Conservation (phyloP, 345 rosid genomes). For the Melaleuca quinquenervia region DNA sequence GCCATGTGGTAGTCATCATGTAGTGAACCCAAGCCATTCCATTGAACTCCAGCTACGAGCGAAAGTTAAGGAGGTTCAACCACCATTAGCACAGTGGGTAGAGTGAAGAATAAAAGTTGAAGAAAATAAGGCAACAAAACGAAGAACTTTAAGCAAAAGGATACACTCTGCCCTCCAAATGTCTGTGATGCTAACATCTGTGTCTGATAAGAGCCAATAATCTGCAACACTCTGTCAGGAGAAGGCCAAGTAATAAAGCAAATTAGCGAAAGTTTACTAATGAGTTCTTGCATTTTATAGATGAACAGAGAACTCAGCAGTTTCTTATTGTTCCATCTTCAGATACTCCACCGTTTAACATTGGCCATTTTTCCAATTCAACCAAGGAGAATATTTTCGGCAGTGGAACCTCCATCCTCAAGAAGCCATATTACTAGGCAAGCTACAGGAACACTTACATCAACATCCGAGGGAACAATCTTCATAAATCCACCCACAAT, state of each 20-base stretch:
- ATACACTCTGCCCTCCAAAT: conserved; percentile 83
- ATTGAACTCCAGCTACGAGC: conserved; percentile 38
- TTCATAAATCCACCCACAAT: conserved; percentile 83
- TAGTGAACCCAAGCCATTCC: conserved; percentile 39
- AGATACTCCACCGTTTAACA: neutral
- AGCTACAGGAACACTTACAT: conserved; percentile 39
- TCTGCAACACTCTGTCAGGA: conserved; percentile 45
- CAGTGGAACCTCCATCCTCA: neutral
- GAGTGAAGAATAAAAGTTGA: neutral
- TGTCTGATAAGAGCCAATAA: conserved; percentile 93
- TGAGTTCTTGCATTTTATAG: neutral
- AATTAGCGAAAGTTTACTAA: neutral
- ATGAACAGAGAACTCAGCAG: neutral
- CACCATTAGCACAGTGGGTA: neutral
- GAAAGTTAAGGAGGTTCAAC: conserved; percentile 16
- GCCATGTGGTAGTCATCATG: conserved; percentile 25
- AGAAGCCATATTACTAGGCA: neutral
- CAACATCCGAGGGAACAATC: conserved; percentile 82
- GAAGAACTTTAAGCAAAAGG: conserved; percentile 14
- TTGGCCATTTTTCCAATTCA: neutral
- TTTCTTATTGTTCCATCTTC: neutral
- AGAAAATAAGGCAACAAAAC: neutral
- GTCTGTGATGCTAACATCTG: conserved; percentile 81
- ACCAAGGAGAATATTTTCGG: neutral
- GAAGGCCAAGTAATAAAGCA: neutral